Evolutionary conservation across 2,329 filamentous ascomycete genomes (phyloP).

Genomic region (Aspergillus nomiae): DNA sequence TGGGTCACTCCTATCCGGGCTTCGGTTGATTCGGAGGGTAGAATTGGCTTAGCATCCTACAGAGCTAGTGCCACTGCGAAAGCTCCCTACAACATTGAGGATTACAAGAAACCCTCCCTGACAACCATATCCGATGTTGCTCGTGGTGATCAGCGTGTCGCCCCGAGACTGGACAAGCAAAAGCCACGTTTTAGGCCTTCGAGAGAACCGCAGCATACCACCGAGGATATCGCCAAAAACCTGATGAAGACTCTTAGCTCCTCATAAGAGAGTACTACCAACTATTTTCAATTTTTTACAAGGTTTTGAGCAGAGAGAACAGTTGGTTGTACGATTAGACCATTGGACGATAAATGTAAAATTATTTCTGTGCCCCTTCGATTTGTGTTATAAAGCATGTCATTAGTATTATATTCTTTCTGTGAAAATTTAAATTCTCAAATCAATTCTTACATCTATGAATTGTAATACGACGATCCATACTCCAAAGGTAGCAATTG

Average conservation of each 20-base stretch:
- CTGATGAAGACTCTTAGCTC: constrained; percentile 34
- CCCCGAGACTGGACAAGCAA: constrained; percentile 36
- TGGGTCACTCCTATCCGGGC: constrained; percentile 53
- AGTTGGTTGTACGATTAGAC: constrained; percentile 38
- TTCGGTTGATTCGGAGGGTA: constrained; percentile 47
- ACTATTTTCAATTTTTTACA: constrained; percentile 5
- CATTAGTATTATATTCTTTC: constrained; percentile 7
- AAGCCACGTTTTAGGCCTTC: constrained; percentile 17
- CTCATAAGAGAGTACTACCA: constrained; percentile 9
- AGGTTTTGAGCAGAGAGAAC: constrained; percentile 12
- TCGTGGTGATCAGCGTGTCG: constrained; percentile 25
- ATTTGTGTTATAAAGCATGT: constrained; percentile 31
- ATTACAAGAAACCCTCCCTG: constrained; percentile 32
- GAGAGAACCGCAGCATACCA: constrained; percentile 16
- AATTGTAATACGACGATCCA: neutral
- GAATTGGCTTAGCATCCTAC: constrained; percentile 42
- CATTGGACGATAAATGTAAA: constrained; percentile 30
- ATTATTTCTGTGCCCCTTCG: constrained; percentile 26
- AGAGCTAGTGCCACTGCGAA: constrained; percentile 36
- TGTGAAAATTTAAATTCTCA: constrained; percentile 4
- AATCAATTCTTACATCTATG: neutral
- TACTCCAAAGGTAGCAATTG: neutral
- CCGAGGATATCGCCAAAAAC: constrained; percentile 34
- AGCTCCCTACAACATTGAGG: constrained; percentile 39
- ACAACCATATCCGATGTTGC: constrained; percentile 31